A percentile compares a stretch with the other conserved stretches of the same genome.
Evolutionary conservation across 768 basidiomycete genomes (phyloP).

Genomic region (Rhodotorula kratochvilovae): DNA sequence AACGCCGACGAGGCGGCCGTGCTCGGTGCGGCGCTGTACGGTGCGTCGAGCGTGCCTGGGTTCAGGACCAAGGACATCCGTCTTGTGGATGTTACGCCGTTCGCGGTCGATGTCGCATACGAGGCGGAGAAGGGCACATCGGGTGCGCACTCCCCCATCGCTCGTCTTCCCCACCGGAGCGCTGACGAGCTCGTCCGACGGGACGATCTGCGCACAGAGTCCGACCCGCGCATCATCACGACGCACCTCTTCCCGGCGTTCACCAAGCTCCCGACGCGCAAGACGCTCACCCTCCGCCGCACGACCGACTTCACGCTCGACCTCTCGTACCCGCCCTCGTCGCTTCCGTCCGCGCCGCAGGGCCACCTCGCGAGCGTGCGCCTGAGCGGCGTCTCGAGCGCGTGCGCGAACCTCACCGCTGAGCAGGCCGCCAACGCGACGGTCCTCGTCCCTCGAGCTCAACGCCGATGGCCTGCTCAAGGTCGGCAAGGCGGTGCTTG

Average conservation of each 20-base stretch:
- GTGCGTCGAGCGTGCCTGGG: slow-evolving; percentile 77
- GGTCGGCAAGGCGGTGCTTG: slow-evolving; percentile 66
- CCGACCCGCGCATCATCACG: slow-evolving; percentile 64
- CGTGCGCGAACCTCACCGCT: slow-evolving; percentile 75
- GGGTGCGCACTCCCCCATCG: background rate
- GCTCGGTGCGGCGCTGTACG: slow-evolving; percentile 78
- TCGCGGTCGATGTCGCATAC: slow-evolving; percentile 33
- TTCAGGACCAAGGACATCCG: slow-evolving; percentile 95
- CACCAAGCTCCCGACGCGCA: slow-evolving; percentile 72
- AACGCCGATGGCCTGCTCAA: slow-evolving; percentile 83
- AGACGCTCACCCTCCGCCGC: slow-evolving; percentile 78
- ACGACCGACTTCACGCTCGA: slow-evolving; percentile 75
- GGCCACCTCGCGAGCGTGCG: slow-evolving; percentile 62
- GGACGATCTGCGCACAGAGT: background rate
- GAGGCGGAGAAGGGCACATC: slow-evolving; percentile 23
- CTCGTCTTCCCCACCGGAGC: too few relatives aligned
- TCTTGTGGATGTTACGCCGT: slow-evolving; percentile 64
- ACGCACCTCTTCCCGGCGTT: slow-evolving; percentile 72
- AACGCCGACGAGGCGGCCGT: slow-evolving; percentile 96
- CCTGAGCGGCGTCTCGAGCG: slow-evolving; percentile 67
- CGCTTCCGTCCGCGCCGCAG: slow-evolving; percentile 2
- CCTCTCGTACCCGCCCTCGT: slow-evolving; percentile 60
- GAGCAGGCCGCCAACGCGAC: slow-evolving; percentile 74
- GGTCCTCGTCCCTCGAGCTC: slow-evolving; percentile 75
- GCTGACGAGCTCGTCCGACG: too few relatives aligned